phyloP scores from a whole-genome alignment of 306 rosid genomes.

The Citrullus mucosospermus region DNA sequence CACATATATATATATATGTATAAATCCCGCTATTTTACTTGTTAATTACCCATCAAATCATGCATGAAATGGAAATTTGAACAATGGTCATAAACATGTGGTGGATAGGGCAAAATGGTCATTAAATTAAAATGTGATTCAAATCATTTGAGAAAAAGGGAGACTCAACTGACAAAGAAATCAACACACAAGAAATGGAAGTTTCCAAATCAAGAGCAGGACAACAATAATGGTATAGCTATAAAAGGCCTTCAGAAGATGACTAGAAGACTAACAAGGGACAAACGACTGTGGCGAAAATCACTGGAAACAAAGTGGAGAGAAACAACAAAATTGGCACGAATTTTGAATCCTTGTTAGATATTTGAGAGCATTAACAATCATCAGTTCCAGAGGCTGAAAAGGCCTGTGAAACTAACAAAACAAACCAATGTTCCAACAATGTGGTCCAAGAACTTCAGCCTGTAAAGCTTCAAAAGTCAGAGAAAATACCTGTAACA shows the following conservation, averaged over 20 bases:
- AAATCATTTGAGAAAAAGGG: not conserved
- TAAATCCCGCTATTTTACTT: not conserved
- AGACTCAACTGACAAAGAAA: not conserved
- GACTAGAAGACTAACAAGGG: not conserved
- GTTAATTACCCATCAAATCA: not conserved
- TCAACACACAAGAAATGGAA: not conserved
- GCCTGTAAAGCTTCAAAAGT: conserved; percentile 81
- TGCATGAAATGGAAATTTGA: not conserved
- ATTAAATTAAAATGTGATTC: not conserved
- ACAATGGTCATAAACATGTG: not conserved
- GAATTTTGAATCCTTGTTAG: conserved; percentile 17
- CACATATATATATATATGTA: too few species aligned
- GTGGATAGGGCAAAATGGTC: not conserved
- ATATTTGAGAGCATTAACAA: conserved; percentile 25
- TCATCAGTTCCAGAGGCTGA: conserved; percentile 29
- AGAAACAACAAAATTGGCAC: conserved; percentile 9
- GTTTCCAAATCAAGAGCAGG: not conserved
- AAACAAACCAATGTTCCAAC: conserved; percentile 77
- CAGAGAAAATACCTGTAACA: conserved; percentile 99
- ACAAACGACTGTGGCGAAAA: not conserved
- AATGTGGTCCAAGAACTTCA: conserved; percentile 51
- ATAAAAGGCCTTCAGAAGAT: not conserved
- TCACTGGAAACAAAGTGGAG: conserved; percentile 6
- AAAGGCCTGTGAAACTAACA: conserved; percentile 55
- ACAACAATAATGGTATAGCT: not conserved